Conservation (phyloP, 192 early-diverging fungal genomes). For the Coemansia sp. region DNA sequence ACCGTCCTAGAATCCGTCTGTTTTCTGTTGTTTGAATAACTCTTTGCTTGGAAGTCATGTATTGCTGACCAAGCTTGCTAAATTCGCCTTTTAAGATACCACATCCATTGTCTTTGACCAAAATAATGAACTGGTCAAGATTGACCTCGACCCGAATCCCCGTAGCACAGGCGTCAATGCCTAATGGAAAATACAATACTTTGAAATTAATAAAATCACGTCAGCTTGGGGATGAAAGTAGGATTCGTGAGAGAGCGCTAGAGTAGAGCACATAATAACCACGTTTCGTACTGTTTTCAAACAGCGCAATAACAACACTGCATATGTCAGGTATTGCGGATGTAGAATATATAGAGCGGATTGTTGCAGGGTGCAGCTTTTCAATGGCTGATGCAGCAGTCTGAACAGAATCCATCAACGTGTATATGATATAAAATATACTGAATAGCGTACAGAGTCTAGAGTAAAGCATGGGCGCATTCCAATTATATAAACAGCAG, state of each 20-base stretch:
- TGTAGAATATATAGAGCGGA: conserved; percentile 23
- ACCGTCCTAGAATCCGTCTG: conserved; percentile 14
- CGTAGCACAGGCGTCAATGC: conserved; percentile 43
- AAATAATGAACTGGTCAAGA: conserved; percentile 17
- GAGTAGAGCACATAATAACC: neutral
- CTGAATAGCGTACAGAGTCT: neutral
- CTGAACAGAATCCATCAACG: neutral
- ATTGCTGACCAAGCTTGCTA: conserved; percentile 23
- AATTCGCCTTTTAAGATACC: conserved; percentile 19
- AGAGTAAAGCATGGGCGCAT: neutral
- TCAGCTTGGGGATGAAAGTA: too few relatives aligned
- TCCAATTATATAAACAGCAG: neutral
- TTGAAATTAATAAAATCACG: too few relatives aligned
- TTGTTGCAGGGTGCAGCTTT: conserved; percentile 2
- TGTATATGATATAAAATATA: conserved; percentile 1
- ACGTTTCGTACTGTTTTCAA: conserved; percentile 38
- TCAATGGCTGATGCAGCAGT: neutral
- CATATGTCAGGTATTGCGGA: conserved; percentile 26
- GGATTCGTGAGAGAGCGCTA: too few relatives aligned
- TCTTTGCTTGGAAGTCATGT: conserved; percentile 29
- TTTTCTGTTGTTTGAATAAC: neutral
- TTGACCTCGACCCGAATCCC: conserved; percentile 19
- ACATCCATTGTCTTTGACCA: conserved; percentile 38
- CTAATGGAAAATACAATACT: conserved; percentile 9
- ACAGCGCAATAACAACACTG: conserved; percentile 24